Percentiles rank a stretch among this genome's conserved stretches.
These are phyloP conservation scores for Starmerella bombicola DNA, from an alignment of 805 yeast genomes.

Conservation along the genomic window DNA sequence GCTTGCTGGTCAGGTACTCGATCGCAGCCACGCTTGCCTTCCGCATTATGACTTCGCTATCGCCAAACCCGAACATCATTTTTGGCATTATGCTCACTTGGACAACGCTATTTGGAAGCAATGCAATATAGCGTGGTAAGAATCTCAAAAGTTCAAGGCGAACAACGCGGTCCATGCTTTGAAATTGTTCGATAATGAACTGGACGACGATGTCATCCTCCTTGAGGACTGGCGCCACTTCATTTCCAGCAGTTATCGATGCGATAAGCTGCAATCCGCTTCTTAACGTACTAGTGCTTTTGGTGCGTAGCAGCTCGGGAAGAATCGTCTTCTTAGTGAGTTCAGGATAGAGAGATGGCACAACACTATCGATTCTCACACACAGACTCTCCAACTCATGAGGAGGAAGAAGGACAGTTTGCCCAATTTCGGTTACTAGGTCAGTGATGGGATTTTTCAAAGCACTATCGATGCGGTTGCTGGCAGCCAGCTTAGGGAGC, in stretches of 20 bases:
- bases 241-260: not conserved
- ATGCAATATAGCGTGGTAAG: conserved; percentile 42
- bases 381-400: conserved; percentile 15
- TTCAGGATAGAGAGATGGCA: conserved; percentile 1
- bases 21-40: conserved; percentile 66
- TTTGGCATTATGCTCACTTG: conserved; percentile 56
- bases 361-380: not conserved
- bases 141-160: conserved; percentile 57
- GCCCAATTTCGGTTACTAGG: conserved; percentile 43
- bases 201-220: conserved; percentile 39
- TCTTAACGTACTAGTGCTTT: conserved; percentile 23
- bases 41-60: conserved; percentile 67
- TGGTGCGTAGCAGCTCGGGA: conserved; percentile 46
- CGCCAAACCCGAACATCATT: conserved; percentile 71
- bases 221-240: not conserved
- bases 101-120: conserved; percentile 40
- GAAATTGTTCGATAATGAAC: conserved; percentile 48
- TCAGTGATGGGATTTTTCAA: conserved; percentile 37
- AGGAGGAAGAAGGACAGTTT: conserved; percentile 30
- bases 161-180: conserved; percentile 61
- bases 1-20: conserved; percentile 43
- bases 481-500: conserved; percentile 12
- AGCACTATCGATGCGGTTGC: conserved; percentile 17
- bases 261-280: conserved; percentile 7
- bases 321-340: conserved; percentile 26